These are phyloP conservation scores for Coniochaeta ligniaria DNA, from an alignment of 2,329 filamentous ascomycete species.

Conservation along the genomic window DNA sequence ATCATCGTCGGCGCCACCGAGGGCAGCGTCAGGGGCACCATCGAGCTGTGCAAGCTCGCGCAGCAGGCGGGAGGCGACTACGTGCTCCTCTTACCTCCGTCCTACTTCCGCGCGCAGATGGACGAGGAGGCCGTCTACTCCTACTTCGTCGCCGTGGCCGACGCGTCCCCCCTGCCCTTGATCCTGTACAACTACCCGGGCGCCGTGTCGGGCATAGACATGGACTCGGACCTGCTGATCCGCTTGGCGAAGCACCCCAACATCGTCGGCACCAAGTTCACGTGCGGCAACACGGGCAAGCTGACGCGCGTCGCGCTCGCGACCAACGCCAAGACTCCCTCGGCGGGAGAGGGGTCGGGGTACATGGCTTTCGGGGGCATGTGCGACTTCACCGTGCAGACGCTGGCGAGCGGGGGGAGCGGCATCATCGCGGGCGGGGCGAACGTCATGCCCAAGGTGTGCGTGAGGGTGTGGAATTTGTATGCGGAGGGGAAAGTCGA, in stretches of 20 bases:
- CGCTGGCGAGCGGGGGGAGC: slow-evolving; percentile 68
- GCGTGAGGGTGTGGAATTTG: slow-evolving; percentile 71
- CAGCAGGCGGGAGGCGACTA: slow-evolving; percentile 69
- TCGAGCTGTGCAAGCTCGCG: slow-evolving; percentile 64
- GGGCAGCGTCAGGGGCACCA: slow-evolving; percentile 73
- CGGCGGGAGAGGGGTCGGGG: slow-evolving; percentile 44
- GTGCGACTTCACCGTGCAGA: slow-evolving; percentile 81
- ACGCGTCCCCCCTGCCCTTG: slow-evolving; percentile 67
- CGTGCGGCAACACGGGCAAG: slow-evolving; percentile 85
- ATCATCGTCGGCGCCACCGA: slow-evolving; percentile 79
- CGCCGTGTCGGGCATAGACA: slow-evolving; percentile 78
- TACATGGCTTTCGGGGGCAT: slow-evolving; percentile 88
- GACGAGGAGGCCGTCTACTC: slow-evolving; percentile 66
- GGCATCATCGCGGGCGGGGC: slow-evolving; percentile 83
- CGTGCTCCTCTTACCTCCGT: slow-evolving; percentile 70
- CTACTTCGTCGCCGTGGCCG: slow-evolving; percentile 70
- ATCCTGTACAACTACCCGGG: slow-evolving; percentile 90
- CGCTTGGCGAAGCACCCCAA: slow-evolving; percentile 72
- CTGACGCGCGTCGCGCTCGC: slow-evolving; percentile 73
- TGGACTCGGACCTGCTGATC: slow-evolving; percentile 84
- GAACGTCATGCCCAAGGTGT: slow-evolving; percentile 79
- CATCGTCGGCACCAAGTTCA: slow-evolving; percentile 86
- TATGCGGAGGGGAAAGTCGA: slow-evolving; percentile 66
- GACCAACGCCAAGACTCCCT: slow-evolving; percentile 60
- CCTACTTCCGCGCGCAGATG: slow-evolving; percentile 74